phyloP scores from a whole-genome alignment of 2,329 filamentous ascomycete genomes.

The Neonectria neomacrospora region DNA sequence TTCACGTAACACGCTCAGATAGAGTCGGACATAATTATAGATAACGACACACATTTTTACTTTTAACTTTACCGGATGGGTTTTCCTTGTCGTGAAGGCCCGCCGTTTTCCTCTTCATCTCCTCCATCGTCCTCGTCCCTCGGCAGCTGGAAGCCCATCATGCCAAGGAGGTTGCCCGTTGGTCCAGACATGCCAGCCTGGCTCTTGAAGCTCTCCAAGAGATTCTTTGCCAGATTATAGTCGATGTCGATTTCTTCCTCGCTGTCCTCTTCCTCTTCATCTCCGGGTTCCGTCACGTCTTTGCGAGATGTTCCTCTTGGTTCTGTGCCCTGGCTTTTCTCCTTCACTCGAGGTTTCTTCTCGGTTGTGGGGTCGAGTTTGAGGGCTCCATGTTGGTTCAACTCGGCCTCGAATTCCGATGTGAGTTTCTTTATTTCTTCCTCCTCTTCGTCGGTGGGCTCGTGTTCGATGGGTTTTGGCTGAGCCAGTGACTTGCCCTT shows the following conservation, averaged over 20 bases:
- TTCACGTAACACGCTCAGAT: constrained; percentile 15
- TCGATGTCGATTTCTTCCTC: constrained; percentile 79
- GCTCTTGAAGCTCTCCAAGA: constrained; percentile 92
- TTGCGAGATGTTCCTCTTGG: constrained; percentile 30
- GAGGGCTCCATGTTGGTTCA: constrained; percentile 75
- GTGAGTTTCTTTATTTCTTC: constrained; percentile 73
- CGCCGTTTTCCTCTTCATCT: constrained; percentile 36
- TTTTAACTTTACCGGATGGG: constrained; percentile 7
- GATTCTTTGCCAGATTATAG: constrained; percentile 87
- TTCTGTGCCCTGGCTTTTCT: constrained; percentile 36
- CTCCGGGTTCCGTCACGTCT: constrained; percentile 35
- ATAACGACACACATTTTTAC: constrained; percentile 5
- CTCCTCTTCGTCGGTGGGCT: constrained; percentile 61
- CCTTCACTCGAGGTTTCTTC: constrained; percentile 47
- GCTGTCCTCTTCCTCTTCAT: constrained; percentile 59
- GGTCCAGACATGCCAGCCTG: constrained; percentile 89
- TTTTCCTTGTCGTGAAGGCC: constrained; percentile 21
- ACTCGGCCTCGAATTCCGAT: constrained; percentile 77
- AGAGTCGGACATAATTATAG: constrained; percentile 12
- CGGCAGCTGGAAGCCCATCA: constrained; percentile 86
- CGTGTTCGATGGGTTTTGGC: constrained; percentile 26
- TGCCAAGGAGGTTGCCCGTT: constrained; percentile 84
- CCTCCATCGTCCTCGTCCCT: constrained; percentile 75
- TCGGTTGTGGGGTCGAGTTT: constrained; percentile 57
- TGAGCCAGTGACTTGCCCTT: constrained; percentile 16